Conservation (phyloP, 116 monocot species). For the Dioscorea cayenensis region DNA sequence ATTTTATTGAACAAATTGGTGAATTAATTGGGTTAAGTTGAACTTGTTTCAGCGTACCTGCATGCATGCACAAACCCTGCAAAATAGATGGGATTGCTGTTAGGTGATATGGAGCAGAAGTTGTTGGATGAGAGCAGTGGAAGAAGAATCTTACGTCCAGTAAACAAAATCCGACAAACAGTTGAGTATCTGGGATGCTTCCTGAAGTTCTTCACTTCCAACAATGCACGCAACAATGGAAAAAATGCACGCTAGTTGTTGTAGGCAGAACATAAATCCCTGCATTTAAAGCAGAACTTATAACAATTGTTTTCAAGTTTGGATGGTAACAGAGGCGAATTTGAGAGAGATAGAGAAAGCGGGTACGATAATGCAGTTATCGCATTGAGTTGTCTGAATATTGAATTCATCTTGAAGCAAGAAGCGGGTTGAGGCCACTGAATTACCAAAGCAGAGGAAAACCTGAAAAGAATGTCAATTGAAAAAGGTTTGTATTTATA, state of each 20-base stretch:
- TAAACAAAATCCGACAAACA: slow-evolving; percentile 45
- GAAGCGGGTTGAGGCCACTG: slow-evolving; percentile 73
- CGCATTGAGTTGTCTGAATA: slow-evolving; percentile 72
- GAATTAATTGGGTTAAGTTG: neutral
- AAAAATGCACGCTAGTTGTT: slow-evolving; percentile 60
- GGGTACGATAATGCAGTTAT: slow-evolving; percentile 75
- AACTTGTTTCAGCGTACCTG: slow-evolving; percentile 28
- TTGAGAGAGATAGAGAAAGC: neutral
- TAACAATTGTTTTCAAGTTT: neutral
- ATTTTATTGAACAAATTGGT: neutral
- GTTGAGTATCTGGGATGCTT: slow-evolving; percentile 47
- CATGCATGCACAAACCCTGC: slow-evolving; percentile 66
- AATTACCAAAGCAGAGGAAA: slow-evolving; percentile 59
- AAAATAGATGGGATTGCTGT: slow-evolving; percentile 2
- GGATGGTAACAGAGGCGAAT: neutral
- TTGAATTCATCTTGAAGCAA: slow-evolving; percentile 83
- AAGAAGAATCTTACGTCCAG: slow-evolving; percentile 37
- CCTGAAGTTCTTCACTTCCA: slow-evolving; percentile 43
- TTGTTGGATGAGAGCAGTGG: neutral
- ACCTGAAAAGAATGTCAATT: slow-evolving; percentile 31
- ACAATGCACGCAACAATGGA: slow-evolving; percentile 48
- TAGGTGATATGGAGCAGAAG: neutral
- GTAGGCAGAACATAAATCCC: slow-evolving; percentile 65
- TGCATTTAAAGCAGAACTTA: neutral
- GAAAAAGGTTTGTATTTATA: neutral